phyloP scores from a whole-genome alignment of 306 rosid genomes.

The Cercis canadensis region DNA sequence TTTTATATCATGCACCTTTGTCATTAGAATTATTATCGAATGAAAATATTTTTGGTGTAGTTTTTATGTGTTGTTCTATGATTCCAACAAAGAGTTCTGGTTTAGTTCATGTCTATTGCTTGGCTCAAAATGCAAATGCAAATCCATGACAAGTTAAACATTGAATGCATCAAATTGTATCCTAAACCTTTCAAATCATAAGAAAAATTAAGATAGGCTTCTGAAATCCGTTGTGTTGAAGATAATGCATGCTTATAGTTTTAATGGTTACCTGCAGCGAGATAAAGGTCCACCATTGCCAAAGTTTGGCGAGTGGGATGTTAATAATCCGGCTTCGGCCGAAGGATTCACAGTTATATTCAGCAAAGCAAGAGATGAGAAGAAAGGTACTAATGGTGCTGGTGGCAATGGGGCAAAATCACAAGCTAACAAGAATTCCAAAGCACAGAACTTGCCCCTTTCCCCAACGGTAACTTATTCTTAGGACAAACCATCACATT shows the following conservation, averaged over 20 bases:
- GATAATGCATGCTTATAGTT: not conserved
- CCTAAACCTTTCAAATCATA: too few species aligned
- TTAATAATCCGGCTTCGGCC: constrained; percentile 60
- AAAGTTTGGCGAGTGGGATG: constrained; percentile 71
- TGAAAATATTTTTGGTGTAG: too few species aligned
- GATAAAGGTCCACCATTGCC: constrained; percentile 54
- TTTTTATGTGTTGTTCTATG: not conserved
- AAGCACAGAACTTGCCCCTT: constrained; percentile 5
- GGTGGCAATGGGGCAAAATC: not conserved
- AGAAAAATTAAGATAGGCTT: not conserved
- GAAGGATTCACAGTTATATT: constrained; percentile 66
- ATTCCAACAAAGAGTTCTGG: not conserved
- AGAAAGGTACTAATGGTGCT: constrained; percentile 36
- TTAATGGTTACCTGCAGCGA: constrained; percentile 28
- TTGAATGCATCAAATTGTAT: not conserved
- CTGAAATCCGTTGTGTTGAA: not conserved
- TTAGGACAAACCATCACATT: not conserved
- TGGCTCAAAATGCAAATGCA: not conserved
- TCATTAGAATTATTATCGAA: too few species aligned
- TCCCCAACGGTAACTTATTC: constrained; percentile 38
- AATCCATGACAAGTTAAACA: not conserved
- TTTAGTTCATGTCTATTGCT: not conserved
- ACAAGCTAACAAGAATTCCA: constrained; percentile 18
- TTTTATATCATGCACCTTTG: not conserved
- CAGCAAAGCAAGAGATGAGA: constrained; percentile 61